phyloP scores from a whole-genome alignment of 2,329 filamentous ascomycete genomes.

The Cytospora leucostoma region DNA sequence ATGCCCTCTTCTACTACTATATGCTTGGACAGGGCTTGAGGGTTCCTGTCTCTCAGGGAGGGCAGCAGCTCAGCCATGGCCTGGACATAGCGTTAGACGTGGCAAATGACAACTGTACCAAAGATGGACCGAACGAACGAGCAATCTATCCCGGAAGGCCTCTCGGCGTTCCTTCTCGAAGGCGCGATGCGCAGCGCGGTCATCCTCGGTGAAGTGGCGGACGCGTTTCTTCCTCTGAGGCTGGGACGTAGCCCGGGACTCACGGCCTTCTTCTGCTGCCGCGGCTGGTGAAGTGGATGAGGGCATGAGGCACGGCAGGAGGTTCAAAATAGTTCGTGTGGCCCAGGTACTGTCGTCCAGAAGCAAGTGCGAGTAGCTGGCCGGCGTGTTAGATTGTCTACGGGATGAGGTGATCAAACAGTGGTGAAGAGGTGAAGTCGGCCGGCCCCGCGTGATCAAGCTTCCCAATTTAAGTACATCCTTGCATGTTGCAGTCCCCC shows the following conservation, averaged over 20 bases:
- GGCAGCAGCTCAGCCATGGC: conserved; percentile 41
- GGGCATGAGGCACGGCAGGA: background rate
- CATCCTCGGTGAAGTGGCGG: conserved; percentile 43
- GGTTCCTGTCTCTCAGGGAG: conserved; percentile 37
- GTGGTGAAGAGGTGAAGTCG: too few species aligned
- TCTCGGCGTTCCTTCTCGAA: conserved; percentile 46
- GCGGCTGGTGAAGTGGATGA: background rate
- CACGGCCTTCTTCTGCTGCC: background rate
- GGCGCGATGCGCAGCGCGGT: conserved; percentile 43
- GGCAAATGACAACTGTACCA: background rate
- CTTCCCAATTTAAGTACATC: too few species aligned
- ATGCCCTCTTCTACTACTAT: conserved; percentile 43
- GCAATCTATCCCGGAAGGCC: conserved; percentile 43
- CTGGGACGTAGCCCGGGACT: background rate
- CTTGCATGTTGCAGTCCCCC: too few species aligned
- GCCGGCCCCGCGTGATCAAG: too few species aligned
- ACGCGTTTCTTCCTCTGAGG: conserved; percentile 37
- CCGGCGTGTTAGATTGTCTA: too few species aligned
- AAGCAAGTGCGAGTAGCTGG: too few species aligned
- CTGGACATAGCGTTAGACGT: conserved; percentile 29
- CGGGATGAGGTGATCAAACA: too few species aligned
- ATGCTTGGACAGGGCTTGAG: conserved; percentile 43
- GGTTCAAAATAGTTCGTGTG: background rate
- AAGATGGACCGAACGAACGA: conserved; percentile 32
- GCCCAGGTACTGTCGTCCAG: background rate